Percentiles rank a stretch among this genome's conserved stretches.
Evolutionary conservation across 31 red algal species (phyloP).

Genomic region (Endocladia muricata): DNA sequence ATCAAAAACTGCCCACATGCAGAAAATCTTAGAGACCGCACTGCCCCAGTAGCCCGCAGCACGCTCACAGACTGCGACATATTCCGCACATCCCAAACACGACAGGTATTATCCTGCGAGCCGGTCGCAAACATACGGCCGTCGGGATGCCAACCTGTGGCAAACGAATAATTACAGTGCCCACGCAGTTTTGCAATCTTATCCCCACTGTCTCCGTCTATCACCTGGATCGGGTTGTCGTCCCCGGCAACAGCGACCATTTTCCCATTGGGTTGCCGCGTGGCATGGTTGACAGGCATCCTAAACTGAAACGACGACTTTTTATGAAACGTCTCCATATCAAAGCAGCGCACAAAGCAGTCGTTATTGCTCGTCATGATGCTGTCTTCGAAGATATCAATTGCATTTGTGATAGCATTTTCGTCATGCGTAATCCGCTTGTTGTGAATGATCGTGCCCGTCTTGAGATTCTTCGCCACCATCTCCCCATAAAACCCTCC

Average conservation of each 20-base stretch:
- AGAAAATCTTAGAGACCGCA: conserved; percentile 60
- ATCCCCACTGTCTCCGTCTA: conserved; percentile 47
- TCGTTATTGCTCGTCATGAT: conserved; percentile 77
- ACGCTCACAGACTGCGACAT: conserved; percentile 58
- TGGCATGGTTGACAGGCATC: conserved; percentile 85
- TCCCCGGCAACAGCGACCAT: conserved; percentile 86
- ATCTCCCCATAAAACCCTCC: conserved; percentile 77
- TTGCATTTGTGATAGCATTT: conserved; percentile 84
- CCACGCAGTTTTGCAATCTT: conserved; percentile 49
- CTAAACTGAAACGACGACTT: conserved; percentile 46
- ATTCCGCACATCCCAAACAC: conserved; percentile 88
- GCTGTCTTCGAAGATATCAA: conserved; percentile 48
- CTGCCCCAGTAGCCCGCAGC: conserved; percentile 47
- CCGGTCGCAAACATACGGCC: conserved; percentile 83
- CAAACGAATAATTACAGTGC: conserved; percentile 82
- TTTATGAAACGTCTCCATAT: conserved; percentile 58
- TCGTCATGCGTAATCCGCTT: conserved; percentile 68
- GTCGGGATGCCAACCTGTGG: conserved; percentile 88
- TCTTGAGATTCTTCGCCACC: conserved; percentile 58
- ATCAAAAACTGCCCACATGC: conserved; percentile 52
- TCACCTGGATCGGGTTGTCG: conserved; percentile 63
- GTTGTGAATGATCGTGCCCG: conserved; percentile 47
- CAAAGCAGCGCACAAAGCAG: conserved; percentile 73
- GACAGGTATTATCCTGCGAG: conserved; percentile 82
- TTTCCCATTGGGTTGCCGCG: conserved; percentile 60